phyloP scores from a whole-genome alignment of 2,329 filamentous ascomycete species.

The Xylaria sp. region DNA sequence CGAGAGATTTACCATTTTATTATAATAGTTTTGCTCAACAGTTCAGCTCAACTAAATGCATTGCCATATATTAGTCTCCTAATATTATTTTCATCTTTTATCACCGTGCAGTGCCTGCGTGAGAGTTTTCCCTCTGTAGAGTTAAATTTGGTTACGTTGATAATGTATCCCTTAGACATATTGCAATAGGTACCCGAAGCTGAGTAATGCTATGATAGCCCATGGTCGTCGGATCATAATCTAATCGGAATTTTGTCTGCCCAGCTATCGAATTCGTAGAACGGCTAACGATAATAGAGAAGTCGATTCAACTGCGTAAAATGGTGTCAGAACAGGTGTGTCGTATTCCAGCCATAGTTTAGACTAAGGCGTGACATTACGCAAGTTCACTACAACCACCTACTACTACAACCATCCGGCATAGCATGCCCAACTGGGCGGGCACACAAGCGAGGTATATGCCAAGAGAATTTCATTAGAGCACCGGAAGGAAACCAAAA shows the following conservation, averaged over 20 bases:
- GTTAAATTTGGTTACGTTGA: not conserved
- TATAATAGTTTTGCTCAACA: no score
- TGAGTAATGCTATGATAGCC: not conserved
- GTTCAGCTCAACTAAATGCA: no score
- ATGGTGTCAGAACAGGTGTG: no score
- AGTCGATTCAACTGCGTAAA: no score
- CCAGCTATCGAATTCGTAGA: not conserved
- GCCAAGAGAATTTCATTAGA: not conserved
- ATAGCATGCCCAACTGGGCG: constrained; percentile 1
- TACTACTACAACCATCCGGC: not conserved
- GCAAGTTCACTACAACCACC: not conserved
- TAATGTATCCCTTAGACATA: not conserved
- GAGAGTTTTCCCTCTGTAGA: not conserved
- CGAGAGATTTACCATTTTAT: no score
- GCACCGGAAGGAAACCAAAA: not conserved
- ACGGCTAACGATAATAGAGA: not conserved
- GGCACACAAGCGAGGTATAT: constrained; percentile 1
- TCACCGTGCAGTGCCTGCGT: not conserved
- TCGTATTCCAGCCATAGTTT: not conserved
- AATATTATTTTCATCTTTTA: not conserved
- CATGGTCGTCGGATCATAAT: not conserved
- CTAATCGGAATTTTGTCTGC: not conserved
- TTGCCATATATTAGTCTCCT: no score
- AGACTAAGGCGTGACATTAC: no score
- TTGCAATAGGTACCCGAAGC: not conserved